Evolutionary conservation across 257 asterid genomes (phyloP).

Genomic region (Salvia rosmarinus): DNA sequence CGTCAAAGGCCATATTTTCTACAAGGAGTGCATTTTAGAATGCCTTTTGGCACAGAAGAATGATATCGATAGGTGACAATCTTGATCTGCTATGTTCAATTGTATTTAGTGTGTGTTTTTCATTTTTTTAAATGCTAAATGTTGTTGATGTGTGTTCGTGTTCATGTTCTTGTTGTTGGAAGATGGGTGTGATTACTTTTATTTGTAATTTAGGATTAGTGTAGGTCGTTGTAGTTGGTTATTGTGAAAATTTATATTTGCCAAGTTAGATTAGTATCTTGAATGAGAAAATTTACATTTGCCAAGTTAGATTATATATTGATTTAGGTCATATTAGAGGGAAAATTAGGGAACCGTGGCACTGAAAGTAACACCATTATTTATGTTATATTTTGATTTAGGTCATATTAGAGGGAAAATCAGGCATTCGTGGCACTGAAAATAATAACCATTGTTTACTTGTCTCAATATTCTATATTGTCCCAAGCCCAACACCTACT

Average conservation of each 20-base stretch:
- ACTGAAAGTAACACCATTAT: neutral
- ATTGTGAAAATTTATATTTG: neutral
- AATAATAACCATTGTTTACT: neutral
- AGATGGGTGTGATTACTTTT: neutral
- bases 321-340: neutral
- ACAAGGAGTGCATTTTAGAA: conserved; percentile 92
- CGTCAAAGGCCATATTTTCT: conserved; percentile 82
- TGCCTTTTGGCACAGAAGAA: conserved; percentile 91
- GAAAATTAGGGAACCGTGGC: too few species aligned
- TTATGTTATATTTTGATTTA: neutral
- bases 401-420: neutral
- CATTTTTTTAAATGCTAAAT: neutral
- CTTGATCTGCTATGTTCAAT: neutral
- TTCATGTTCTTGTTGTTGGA: conserved; percentile 6
- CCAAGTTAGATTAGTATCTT: neutral
- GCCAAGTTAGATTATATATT: neutral
- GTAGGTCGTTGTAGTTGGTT: neutral
- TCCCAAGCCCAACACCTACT: too few species aligned
- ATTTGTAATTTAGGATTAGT: neutral
- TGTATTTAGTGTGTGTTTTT: neutral
- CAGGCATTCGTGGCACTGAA: too few species aligned
- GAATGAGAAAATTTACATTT: neutral
- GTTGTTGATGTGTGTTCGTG: neutral
- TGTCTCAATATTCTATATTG: neutral
- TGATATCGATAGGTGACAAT: conserved; percentile 72